Percentiles rank a stretch among this genome's conserved stretches.
Evolutionary conservation across 192 early-diverging fungal species (phyloP).

Genomic region (Coemansia sp.): DNA sequence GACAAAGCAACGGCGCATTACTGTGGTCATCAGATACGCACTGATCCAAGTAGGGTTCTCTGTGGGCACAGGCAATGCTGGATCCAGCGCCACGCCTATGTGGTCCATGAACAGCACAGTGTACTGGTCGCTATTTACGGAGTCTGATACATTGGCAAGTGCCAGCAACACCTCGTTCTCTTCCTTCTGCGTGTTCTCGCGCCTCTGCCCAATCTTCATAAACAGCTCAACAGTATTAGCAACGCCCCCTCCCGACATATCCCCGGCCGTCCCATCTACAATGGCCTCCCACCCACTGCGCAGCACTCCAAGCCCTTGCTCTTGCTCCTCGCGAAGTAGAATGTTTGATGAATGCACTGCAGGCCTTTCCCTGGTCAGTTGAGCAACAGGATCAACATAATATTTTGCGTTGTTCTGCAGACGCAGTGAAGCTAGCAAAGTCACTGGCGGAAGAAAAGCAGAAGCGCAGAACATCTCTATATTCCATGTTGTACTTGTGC

Average conservation of each 20-base stretch:
- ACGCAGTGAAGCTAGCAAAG: slow-evolving; percentile 46
- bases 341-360: slow-evolving; percentile 52
- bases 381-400: slow-evolving; percentile 50
- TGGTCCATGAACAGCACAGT: slow-evolving; percentile 55
- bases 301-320: slow-evolving; percentile 52
- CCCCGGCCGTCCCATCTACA: slow-evolving; percentile 35
- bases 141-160: slow-evolving; percentile 47
- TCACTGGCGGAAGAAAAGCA: slow-evolving; percentile 47
- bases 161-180: slow-evolving; percentile 52
- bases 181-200: slow-evolving; percentile 41
- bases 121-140: slow-evolving; percentile 50
- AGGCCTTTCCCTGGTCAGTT: slow-evolving; percentile 16
- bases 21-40: slow-evolving; percentile 53
- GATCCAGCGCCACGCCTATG: slow-evolving; percentile 22
- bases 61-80: slow-evolving; percentile 5
- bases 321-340: slow-evolving; percentile 53
- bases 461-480: slow-evolving; percentile 45
- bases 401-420: slow-evolving; percentile 55
- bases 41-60: slow-evolving; percentile 46
- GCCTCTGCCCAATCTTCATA: slow-evolving; percentile 20
- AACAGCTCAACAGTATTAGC: slow-evolving; percentile 20
- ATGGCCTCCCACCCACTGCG: slow-evolving; percentile 56
- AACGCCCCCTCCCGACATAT: neutral
- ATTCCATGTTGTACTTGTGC: slow-evolving; percentile 18
- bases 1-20: slow-evolving; percentile 57